Evolutionary conservation across 1,284 basidiomycete genomes (phyloP).

Genomic region (Ustilago lituana): DNA sequence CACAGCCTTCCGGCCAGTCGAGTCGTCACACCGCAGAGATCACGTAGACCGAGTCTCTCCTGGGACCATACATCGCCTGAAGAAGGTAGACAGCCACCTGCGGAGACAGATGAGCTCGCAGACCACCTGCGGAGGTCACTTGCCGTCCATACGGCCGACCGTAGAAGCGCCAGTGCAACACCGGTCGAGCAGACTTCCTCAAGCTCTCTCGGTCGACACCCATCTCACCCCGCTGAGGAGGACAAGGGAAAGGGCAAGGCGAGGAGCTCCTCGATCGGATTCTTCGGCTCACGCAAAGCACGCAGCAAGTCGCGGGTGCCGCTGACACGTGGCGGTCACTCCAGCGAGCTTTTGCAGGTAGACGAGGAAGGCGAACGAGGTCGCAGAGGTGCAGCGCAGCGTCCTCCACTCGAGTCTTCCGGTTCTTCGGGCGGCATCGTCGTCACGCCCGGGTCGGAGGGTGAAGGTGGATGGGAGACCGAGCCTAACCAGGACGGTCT

Average conservation of each 20-base stretch:
- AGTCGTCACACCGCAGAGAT: conserved; percentile 35
- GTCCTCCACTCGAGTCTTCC: conserved; percentile 17
- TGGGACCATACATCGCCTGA: conserved; percentile 17
- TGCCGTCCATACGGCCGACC: conserved; percentile 25
- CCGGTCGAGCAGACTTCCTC: conserved; percentile 15
- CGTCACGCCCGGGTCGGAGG: conserved; percentile 40
- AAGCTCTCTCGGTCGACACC: not conserved
- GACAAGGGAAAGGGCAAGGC: conserved; percentile 39
- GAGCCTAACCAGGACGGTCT: conserved; percentile 52
- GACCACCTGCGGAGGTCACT: conserved; percentile 37
- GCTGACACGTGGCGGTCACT: conserved; percentile 21
- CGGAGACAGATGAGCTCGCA: conserved; percentile 28
- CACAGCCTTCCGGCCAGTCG: conserved; percentile 37
- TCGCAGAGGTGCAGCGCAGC: conserved; percentile 20
- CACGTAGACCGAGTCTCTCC: conserved; percentile 32
- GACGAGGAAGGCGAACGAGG: conserved; percentile 43
- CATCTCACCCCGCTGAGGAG: conserved; percentile 13
- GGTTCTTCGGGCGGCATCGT: conserved; percentile 18
- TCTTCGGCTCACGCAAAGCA: conserved; percentile 44
- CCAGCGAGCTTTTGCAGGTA: conserved; percentile 35
- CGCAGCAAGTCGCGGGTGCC: conserved; percentile 41
- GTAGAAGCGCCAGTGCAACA: conserved; percentile 35
- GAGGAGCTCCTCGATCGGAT: conserved; percentile 42
- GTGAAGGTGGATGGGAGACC: conserved; percentile 30
- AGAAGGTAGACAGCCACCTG: not conserved